Conservation (phyloP, 2,329 filamentous ascomycete genomes). For the Dryadomyces sulphureus region DNA sequence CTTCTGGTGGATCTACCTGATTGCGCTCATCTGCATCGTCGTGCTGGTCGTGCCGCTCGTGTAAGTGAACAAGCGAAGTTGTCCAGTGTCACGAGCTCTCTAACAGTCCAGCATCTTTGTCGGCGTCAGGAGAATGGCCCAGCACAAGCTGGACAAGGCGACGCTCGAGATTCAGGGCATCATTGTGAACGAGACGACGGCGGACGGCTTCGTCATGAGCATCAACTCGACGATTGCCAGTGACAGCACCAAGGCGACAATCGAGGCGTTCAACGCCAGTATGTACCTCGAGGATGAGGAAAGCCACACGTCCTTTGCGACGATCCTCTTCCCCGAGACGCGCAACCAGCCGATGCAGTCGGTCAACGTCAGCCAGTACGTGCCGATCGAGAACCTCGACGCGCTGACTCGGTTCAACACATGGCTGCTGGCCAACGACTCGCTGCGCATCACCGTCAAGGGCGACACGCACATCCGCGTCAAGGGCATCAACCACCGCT, state of each 20-base stretch:
- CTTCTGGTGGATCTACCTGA: conserved; percentile 48
- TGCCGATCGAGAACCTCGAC: conserved; percentile 28
- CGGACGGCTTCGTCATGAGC: conserved; percentile 30
- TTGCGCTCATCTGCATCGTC: conserved; percentile 32
- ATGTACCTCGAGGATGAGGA: conserved; percentile 39
- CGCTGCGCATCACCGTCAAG: conserved; percentile 32
- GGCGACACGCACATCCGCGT: conserved; percentile 38
- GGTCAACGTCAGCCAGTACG: conserved; percentile 36
- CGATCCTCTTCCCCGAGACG: conserved; percentile 35
- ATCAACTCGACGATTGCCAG: conserved; percentile 42
- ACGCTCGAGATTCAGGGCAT: conserved; percentile 36
- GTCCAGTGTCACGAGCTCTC: conserved; percentile 14
- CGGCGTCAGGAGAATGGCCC: conserved; percentile 39
- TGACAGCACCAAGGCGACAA: conserved; percentile 35
- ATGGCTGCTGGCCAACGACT: conserved; percentile 35
- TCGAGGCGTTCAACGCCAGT: conserved; percentile 33
- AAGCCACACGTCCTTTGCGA: conserved; percentile 32
- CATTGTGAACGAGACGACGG: conserved; percentile 29
- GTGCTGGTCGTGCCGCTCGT: conserved; percentile 42
- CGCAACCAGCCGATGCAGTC: conserved; percentile 30
- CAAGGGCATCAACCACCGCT: conserved; percentile 31
- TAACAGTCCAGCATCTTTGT: conserved; percentile 39
- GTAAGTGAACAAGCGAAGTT: conserved; percentile 29
- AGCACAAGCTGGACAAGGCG: conserved; percentile 38
- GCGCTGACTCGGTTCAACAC: conserved; percentile 41